Conservation (phyloP, 306 rosid genomes). For the Quillaja saponaria region DNA sequence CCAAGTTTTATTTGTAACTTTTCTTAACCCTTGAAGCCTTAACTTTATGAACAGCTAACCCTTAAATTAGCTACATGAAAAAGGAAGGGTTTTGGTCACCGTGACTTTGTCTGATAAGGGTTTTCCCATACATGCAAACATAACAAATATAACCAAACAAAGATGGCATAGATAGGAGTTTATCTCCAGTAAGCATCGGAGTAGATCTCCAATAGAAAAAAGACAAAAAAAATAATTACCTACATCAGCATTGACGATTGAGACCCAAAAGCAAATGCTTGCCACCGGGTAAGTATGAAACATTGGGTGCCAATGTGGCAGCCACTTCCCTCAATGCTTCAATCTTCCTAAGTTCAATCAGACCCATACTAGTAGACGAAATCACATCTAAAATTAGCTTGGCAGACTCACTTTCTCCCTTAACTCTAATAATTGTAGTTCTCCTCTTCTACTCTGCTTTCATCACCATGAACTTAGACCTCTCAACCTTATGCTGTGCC, state of each 20-base stretch:
- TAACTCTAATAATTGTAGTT: slow-evolving; percentile 85
- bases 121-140: too few species aligned
- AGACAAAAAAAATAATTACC: too few species aligned
- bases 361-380: slow-evolving; percentile 56
- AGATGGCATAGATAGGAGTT: too few species aligned
- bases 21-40: too few species aligned
- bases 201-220: too few species aligned
- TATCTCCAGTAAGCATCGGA: too few species aligned
- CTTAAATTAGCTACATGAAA: too few species aligned
- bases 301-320: slow-evolving; percentile 72
- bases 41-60: too few species aligned
- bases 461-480: slow-evolving; percentile 86
- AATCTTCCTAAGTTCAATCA: slow-evolving; percentile 86
- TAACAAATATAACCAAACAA: too few species aligned
- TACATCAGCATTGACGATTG: slow-evolving; percentile 55
- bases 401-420: slow-evolving; percentile 90
- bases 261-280: slow-evolving; percentile 70
- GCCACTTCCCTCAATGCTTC: slow-evolving; percentile 93
- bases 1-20: too few species aligned
- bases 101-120: too few species aligned
- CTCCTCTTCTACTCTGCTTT: slow-evolving; percentile 94
- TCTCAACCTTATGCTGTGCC: slow-evolving; percentile 95
- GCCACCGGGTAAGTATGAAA: slow-evolving; percentile 66
- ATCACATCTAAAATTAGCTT: slow-evolving; percentile 90
- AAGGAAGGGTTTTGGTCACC: too few species aligned